Conservation (phyloP, 306 rosid species). For the Medicago arabica region DNA sequence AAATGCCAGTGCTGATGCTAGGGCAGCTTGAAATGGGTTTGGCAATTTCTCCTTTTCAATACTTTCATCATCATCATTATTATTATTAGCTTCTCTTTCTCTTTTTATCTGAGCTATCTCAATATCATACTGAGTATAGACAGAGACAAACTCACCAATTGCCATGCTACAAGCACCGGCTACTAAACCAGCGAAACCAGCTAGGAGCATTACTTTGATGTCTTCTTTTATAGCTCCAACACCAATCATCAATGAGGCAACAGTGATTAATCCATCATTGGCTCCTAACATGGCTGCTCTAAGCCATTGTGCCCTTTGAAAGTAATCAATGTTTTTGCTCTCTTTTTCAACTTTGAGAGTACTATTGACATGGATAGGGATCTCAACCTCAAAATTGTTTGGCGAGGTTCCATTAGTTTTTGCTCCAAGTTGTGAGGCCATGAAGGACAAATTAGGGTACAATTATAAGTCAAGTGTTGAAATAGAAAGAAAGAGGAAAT, state of each 20-base stretch:
- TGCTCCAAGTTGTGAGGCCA: conserved; percentile 51
- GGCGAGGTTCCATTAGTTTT: conserved; percentile 36
- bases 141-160: conserved; percentile 82
- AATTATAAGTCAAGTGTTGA: too few species aligned
- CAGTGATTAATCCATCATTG: conserved; percentile 70
- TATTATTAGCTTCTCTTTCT: conserved; percentile 1
- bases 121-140: conserved; percentile 74
- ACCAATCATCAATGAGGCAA: conserved; percentile 78
- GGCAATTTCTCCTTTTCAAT: conserved; percentile 54
- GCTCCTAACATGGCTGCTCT: conserved; percentile 78
- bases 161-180: conserved; percentile 88
- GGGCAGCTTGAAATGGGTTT: conserved; percentile 70
- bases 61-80: background rate
- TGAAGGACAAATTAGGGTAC: conserved; percentile 29
- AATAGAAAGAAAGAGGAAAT: conserved; percentile 1
- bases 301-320: conserved; percentile 72
- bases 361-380: conserved; percentile 39
- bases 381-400: conserved; percentile 51
- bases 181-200: conserved; percentile 77
- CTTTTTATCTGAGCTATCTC: conserved; percentile 59
- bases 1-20: conserved; percentile 73
- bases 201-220: conserved; percentile 57
- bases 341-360: conserved; percentile 14
- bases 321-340: conserved; percentile 44
- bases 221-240: conserved; percentile 69